Percentiles rank a stretch among this genome's conserved stretches.
These are phyloP conservation scores for Sugiyamaella grinbergsii DNA, from an alignment of 1,139 yeast species.

Conservation along the genomic window DNA sequence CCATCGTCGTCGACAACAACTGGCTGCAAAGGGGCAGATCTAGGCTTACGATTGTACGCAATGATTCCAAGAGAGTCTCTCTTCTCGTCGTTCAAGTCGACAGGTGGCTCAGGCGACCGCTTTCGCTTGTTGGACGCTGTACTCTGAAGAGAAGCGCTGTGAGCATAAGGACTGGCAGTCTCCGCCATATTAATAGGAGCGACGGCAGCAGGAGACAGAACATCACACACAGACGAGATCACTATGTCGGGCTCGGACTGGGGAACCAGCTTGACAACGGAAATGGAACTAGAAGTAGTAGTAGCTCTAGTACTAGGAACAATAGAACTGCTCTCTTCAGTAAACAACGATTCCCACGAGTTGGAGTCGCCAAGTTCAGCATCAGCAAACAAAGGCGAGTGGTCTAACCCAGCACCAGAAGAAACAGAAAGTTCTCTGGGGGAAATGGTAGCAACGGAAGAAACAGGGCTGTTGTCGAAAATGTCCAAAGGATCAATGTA, in stretches of 20 bases:
- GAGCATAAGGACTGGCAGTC: conserved; percentile 21
- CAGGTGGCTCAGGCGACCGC: conserved; percentile 22
- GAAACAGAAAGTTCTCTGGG: conserved; percentile 39
- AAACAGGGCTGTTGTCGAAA: conserved; percentile 28
- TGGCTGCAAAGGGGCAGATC: conserved; percentile 58
- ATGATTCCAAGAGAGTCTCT: conserved; percentile 45
- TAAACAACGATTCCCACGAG: conserved; percentile 42
- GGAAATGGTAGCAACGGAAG: conserved; percentile 38
- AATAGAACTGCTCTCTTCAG: conserved; percentile 21
- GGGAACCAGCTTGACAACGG: too few relatives aligned
- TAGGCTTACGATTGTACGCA: conserved; percentile 45
- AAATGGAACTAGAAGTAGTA: neutral
- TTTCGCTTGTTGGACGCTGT: conserved; percentile 18
- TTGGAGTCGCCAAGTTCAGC: conserved; percentile 37
- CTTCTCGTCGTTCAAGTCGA: conserved; percentile 32
- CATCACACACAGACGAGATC: neutral
- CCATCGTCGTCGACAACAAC: conserved; percentile 55
- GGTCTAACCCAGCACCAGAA: conserved; percentile 34
- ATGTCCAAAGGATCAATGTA: conserved; percentile 31
- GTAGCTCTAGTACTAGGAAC: conserved; percentile 5
- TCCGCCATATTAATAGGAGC: conserved; percentile 4
- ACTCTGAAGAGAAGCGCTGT: conserved; percentile 16
- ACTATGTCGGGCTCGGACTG: neutral
- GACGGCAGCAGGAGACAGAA: conserved; percentile 4
- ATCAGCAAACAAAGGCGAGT: conserved; percentile 43